Conservation (phyloP, 306 rosid genomes). For the Casuarina equisetifolia region DNA sequence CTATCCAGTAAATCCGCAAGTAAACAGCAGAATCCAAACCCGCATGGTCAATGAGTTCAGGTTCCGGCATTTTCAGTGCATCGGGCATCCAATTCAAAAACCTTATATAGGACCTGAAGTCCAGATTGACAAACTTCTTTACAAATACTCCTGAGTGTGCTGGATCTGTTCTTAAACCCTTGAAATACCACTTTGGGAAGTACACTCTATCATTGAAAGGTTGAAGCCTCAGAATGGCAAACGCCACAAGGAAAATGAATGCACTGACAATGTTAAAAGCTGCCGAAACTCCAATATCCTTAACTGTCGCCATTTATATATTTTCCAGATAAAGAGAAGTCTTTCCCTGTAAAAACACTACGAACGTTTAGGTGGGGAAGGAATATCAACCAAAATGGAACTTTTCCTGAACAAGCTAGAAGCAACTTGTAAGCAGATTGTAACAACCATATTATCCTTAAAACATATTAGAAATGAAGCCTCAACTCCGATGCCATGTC, state of each 20-base stretch:
- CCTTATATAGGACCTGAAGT: slow-evolving; percentile 67
- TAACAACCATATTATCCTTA: not conserved
- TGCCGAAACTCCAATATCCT: slow-evolving; percentile 76
- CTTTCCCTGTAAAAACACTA: slow-evolving; percentile 40
- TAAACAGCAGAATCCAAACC: slow-evolving; percentile 96
- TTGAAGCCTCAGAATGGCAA: slow-evolving; percentile 91
- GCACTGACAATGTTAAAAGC: slow-evolving; percentile 76
- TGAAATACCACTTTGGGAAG: slow-evolving; percentile 95
- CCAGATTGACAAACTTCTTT: slow-evolving; percentile 78
- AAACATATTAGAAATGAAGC: not conserved
- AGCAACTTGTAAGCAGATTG: not conserved
- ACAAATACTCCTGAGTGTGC: slow-evolving; percentile 64
- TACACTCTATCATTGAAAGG: slow-evolving; percentile 93
- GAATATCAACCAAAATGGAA: not conserved
- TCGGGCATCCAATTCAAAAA: slow-evolving; percentile 94
- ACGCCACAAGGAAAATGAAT: slow-evolving; percentile 65
- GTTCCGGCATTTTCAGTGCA: slow-evolving; percentile 94
- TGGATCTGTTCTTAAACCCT: slow-evolving; percentile 81
- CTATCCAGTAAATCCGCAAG: slow-evolving; percentile 87
- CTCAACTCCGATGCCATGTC: not conserved
- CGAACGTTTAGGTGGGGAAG: not conserved
- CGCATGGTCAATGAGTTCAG: slow-evolving; percentile 93
- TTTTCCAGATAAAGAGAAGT: slow-evolving; percentile 7
- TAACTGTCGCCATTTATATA: slow-evolving; percentile 67
- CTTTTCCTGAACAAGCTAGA: not conserved